Evolutionary conservation across 2,329 filamentous ascomycete species (phyloP).

Genomic region (Fusarium sp.): DNA sequence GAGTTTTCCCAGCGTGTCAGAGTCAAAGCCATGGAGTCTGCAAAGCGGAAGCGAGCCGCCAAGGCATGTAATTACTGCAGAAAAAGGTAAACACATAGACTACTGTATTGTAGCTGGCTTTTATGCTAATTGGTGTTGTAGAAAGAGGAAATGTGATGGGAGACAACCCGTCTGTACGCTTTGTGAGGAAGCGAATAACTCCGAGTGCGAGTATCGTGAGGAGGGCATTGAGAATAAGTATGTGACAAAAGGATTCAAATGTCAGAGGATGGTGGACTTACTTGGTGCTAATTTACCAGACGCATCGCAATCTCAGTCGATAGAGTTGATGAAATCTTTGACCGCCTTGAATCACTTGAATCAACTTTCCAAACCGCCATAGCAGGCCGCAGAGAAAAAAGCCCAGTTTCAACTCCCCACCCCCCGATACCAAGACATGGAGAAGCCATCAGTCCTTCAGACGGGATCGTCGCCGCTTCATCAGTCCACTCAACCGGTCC

Average conservation of each 20-base stretch:
- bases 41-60: constrained; percentile 43
- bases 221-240: constrained; percentile 20
- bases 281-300: background rate
- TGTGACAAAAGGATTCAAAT: no score
- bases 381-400: constrained; percentile 23
- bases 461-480: constrained; percentile 9
- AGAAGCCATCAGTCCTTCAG: constrained; percentile 25
- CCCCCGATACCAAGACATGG: constrained; percentile 7
- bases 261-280: rapidly evolving
- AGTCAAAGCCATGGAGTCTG: constrained; percentile 28
- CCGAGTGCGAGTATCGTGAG: constrained; percentile 37
- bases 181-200: constrained; percentile 41
- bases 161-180: constrained; percentile 37
- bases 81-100: constrained; percentile 21
- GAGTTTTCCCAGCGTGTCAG: constrained; percentile 23
- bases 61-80: constrained; percentile 43
- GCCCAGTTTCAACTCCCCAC: constrained; percentile 16
- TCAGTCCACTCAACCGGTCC: constrained; percentile 31
- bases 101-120: background rate
- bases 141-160: constrained; percentile 42
- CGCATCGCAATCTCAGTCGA: constrained; percentile 12
- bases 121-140: background rate
- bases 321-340: constrained; percentile 40
- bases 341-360: constrained; percentile 32
- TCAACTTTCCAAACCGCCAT: constrained; percentile 26